Base-by-base conservation (phyloP, 495 filamentous ascomycete genomes). In the Tuber aestivum region DNA sequence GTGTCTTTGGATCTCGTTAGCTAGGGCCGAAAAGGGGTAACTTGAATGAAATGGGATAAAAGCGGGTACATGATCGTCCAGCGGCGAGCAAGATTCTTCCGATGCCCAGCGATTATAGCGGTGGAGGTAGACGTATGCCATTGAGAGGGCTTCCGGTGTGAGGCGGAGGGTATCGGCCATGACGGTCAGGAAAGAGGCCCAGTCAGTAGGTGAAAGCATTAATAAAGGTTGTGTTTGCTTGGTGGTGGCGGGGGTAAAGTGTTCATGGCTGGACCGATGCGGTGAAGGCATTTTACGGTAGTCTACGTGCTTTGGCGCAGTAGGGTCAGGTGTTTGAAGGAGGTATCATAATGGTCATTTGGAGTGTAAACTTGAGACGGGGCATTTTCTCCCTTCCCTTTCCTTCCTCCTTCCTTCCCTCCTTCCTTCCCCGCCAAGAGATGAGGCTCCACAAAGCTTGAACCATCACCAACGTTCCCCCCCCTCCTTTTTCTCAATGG, bases 121-220 rank as follows among this genome's bases (percentile, higher is more conserved):
- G 76, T 86, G 82, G n/a, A 85, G 77, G 75, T 86, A 86, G 72
- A 85, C 80, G 72, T 84, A 86, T 45, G 84, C 78, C 85, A 85
- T 86, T 37, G 85, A 81, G 27, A 86, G 74, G 14, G 84, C 82
- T 80, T 86, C 85, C 41, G 84, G 79, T 10, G 85, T 85, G 41
- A 86, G 82, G 35, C 85, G 85, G 18, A 86, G 79, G 45, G 83
- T 79, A 72, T 86, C 85, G 69, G 83, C 80, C 78, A 86, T 79
- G 70, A 84, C 72, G 61, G 81, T 79, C 40, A 84, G 83, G 78
- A 86, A 86, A 61, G 83, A 78, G 20, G 76, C 56, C 12, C 75
- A 61, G 72, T 83, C 78, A 41, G 78, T 79, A 20, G 78, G 78
- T 5, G 79, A 74, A 27, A 79, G 77, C 12, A 79, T 65, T 35